Percentiles rank a stretch among this genome's conserved stretches.
Conservation (phyloP, 1,284 basidiomycete genomes). For the Rhizopogon hawkerae region DNA sequence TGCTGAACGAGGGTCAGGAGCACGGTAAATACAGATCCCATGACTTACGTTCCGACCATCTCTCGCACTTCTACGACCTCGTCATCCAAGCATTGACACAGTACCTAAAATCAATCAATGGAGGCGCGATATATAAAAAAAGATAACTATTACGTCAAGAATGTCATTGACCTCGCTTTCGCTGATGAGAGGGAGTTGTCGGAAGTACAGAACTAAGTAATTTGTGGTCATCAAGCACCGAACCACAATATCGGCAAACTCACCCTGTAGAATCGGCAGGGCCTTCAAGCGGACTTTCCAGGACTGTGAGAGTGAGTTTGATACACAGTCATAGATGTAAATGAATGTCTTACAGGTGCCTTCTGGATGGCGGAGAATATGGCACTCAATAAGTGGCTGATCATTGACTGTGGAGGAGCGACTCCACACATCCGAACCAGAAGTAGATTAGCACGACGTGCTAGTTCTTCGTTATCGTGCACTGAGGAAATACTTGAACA, state of each 20-base stretch:
- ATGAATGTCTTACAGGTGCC: conserved; percentile 45
- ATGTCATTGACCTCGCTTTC: conserved; percentile 61
- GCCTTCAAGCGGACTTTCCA: conserved; percentile 68
- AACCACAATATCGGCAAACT: neutral
- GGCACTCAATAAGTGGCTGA: conserved; percentile 51
- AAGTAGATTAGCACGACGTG: conserved; percentile 46
- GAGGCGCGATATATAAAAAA: neutral
- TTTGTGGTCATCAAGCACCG: neutral
- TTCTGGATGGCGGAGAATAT: conserved; percentile 61
- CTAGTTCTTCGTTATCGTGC: conserved; percentile 64
- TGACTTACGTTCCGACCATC: conserved; percentile 62
- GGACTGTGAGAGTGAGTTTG: conserved; percentile 37
- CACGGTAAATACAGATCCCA: neutral
- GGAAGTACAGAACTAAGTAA: conserved; percentile 61
- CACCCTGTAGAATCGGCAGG: conserved; percentile 69
- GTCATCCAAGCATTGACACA: conserved; percentile 65
- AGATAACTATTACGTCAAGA: conserved; percentile 40
- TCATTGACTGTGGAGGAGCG: conserved; percentile 48
- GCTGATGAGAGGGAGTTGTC: conserved; percentile 55
- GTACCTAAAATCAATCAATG: conserved; percentile 33
- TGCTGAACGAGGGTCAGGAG: conserved; percentile 34
- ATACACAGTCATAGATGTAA: conserved; percentile 1
- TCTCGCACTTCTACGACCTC: conserved; percentile 69
- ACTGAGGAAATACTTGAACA: conserved; percentile 30
- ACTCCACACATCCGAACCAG: conserved; percentile 71